phyloP scores from a whole-genome alignment of 495 filamentous ascomycete species.

The Chlorociboria aeruginascens region DNA sequence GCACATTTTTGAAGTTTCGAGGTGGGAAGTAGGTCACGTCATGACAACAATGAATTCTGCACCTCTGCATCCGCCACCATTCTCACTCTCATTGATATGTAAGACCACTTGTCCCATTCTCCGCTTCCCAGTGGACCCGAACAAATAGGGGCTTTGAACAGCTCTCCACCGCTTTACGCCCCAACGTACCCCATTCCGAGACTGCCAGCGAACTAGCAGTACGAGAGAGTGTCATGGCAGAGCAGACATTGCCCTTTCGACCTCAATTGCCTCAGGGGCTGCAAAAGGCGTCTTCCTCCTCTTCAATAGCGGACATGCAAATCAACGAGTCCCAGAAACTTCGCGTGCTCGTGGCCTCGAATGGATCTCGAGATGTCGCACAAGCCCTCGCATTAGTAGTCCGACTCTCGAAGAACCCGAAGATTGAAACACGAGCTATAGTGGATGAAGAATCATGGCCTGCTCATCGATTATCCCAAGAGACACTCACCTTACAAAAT shows the following conservation, averaged over 20 bases:
- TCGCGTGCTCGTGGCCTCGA: constrained; percentile 38
- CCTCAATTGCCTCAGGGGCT: constrained; percentile 1
- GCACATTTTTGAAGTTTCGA: no score
- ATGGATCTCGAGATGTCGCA: constrained; percentile 37
- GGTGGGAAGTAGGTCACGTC: no score
- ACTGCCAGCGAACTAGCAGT: background rate
- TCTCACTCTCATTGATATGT: no score
- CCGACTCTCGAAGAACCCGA: constrained; percentile 39
- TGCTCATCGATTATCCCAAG: constrained; percentile 36
- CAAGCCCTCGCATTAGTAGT: constrained; percentile 41
- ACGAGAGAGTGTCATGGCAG: constrained; percentile 5
- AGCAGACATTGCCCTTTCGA: constrained; percentile 4
- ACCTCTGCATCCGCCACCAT: no score
- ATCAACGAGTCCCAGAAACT: constrained; percentile 22
- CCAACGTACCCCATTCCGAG: background rate
- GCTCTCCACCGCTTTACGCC: constrained; percentile 6
- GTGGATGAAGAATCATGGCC: constrained; percentile 32
- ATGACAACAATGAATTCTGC: no score
- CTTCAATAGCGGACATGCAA: constrained; percentile 15
- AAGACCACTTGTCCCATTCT: no score
- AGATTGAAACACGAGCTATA: constrained; percentile 41
- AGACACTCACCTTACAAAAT: constrained; percentile 38
- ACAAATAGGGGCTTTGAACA: background rate
- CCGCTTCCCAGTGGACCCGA: no score
- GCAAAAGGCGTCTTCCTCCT: constrained; percentile 7